Percentiles rank a stretch among this genome's conserved stretches.
Conservation (phyloP, 371 early-diverging fungal species). For the Mucor mucedo region DNA sequence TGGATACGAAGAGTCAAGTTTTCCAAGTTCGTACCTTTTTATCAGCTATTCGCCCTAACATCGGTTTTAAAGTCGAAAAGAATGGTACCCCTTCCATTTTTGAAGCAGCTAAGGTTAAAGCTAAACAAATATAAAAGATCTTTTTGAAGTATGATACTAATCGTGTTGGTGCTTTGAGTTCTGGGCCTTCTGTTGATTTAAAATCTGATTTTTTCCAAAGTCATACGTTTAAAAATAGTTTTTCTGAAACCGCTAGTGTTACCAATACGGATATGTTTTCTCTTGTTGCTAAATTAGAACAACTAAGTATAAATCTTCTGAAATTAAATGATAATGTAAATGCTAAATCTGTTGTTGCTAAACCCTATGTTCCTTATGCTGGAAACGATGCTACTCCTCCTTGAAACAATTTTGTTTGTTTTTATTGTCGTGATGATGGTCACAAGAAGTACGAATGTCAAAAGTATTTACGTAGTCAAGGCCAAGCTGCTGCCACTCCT, state of each 20-base stretch:
- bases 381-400: no score
- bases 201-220: background rate
- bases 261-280: background rate
- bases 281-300: slow-evolving; percentile 8
- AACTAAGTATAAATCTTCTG: slow-evolving; percentile 16
- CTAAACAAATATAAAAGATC: slow-evolving; percentile 6
- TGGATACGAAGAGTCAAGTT: background rate
- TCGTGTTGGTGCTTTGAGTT: background rate
- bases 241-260: background rate
- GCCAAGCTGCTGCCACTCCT: background rate
- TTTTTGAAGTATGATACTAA: background rate
- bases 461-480: background rate
- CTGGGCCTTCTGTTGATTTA: background rate
- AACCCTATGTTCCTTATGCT: background rate
- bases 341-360: background rate
- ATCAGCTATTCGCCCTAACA: slow-evolving; percentile 5
- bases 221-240: background rate
- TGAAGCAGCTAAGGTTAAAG: slow-evolving; percentile 1
- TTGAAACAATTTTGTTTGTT: background rate
- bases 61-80: slow-evolving; percentile 22
- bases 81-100: background rate
- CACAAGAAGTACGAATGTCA: slow-evolving; percentile 1
- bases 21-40: slow-evolving; percentile 21
- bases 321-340: background rate
- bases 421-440: background rate